These are phyloP conservation scores for Neocatenulostroma microsporum DNA, from an alignment of 2,329 filamentous ascomycete species.

Conservation along the genomic window DNA sequence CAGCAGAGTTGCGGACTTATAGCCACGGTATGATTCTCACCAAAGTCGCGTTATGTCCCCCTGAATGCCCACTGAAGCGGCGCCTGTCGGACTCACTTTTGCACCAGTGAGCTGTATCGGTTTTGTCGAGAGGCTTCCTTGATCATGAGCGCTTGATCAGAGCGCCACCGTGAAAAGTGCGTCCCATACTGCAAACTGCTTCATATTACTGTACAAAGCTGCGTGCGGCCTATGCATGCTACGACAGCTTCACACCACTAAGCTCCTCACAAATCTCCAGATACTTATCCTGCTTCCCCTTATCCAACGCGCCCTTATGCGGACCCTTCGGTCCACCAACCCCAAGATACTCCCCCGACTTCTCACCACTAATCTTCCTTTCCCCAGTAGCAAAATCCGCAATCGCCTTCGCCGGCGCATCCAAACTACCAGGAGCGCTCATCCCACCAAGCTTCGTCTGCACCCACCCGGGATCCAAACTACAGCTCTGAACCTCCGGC, in stretches of 20 bases:
- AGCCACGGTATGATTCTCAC: too few relatives aligned
- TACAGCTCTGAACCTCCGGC: constrained; percentile 39
- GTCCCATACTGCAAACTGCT: too few relatives aligned
- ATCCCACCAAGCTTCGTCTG: constrained; percentile 36
- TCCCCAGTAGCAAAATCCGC: constrained; percentile 42
- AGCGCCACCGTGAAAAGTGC: too few relatives aligned
- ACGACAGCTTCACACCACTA: constrained; percentile 28
- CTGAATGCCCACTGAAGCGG: too few relatives aligned
- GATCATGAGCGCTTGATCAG: too few relatives aligned
- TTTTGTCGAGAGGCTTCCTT: too few relatives aligned
- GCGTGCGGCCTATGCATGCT: constrained; percentile 8
- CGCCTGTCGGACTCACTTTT: too few relatives aligned
- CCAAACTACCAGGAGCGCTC: constrained; percentile 41
- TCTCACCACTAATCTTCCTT: constrained; percentile 27
- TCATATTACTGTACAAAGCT: too few relatives aligned
- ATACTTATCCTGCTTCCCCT: constrained; percentile 38
- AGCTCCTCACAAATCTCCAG: constrained; percentile 33
- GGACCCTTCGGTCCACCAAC: constrained; percentile 19
- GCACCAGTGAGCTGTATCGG: too few relatives aligned
- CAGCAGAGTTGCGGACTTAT: too few relatives aligned
- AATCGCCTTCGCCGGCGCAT: constrained; percentile 43
- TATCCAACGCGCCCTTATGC: constrained; percentile 31
- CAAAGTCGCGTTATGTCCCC: too few relatives aligned
- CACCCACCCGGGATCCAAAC: constrained; percentile 42
- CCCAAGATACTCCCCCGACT: constrained; percentile 34